A percentile compares a stretch with the other conserved stretches of the same genome.
These are phyloP conservation scores for Solanum dulcamara DNA, from an alignment of 257 asterid genomes.

Conservation along the genomic window DNA sequence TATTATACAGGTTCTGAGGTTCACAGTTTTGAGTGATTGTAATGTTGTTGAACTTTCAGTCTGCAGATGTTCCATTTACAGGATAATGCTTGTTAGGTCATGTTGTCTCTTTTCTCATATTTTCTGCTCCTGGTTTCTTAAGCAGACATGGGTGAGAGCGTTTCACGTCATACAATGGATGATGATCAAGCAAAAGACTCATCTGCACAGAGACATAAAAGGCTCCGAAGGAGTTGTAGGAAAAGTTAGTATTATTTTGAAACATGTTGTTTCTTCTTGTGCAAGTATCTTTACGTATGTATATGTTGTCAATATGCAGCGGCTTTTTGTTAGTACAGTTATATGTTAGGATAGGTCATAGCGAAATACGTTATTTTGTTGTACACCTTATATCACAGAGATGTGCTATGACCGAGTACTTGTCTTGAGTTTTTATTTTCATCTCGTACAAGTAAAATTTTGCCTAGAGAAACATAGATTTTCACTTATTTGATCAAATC, in stretches of 20 bases:
- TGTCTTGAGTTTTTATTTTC: not conserved
- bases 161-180: constrained; percentile 1
- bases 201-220: not conserved
- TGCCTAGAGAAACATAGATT: not conserved
- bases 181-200: not conserved
- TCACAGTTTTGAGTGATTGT: not conserved
- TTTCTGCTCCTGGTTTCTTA: not conserved
- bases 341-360: not conserved
- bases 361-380: not conserved
- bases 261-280: not conserved
- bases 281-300: not conserved
- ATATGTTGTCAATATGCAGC: not conserved
- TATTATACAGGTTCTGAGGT: not conserved
- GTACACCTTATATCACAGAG: not conserved
- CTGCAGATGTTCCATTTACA: not conserved
- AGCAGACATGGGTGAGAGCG: not conserved
- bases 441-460: not conserved
- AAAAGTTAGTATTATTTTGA: not conserved
- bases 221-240: constrained; percentile 5
- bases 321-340: not conserved
- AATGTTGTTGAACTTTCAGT: not conserved
- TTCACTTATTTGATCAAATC: not conserved
- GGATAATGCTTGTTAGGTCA: not conserved
- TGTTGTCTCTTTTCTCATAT: not conserved
- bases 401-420: not conserved